Conservation (phyloP, 2,329 filamentous ascomycete genomes). For the Setomelanomma holmii region DNA sequence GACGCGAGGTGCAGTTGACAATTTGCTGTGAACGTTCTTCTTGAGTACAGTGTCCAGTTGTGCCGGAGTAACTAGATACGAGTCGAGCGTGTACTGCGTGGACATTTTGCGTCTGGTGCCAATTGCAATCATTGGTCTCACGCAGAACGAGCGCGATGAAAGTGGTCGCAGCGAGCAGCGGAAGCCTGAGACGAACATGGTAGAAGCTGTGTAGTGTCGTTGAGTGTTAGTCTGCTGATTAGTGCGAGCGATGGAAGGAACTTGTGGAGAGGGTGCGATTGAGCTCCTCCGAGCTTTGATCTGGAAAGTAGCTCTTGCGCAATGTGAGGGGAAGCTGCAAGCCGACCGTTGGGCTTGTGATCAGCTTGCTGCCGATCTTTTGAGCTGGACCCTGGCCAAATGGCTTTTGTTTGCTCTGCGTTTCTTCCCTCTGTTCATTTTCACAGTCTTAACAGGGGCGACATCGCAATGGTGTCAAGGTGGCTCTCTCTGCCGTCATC, state of each 20-base stretch:
- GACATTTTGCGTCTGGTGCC: constrained; percentile 33
- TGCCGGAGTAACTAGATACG: constrained; percentile 84
- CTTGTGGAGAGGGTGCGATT: constrained; percentile 6
- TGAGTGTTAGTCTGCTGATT: constrained; percentile 5
- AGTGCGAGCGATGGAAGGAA: constrained; percentile 2
- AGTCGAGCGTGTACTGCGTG: constrained; percentile 63
- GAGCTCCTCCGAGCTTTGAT: constrained; percentile 5
- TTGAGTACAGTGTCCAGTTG: constrained; percentile 83
- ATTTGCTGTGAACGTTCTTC: constrained; percentile 79
- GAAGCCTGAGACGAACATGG: constrained; percentile 39
- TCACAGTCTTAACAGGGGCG: constrained; percentile 1
- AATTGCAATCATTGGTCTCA: constrained; percentile 12
- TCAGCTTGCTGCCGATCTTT: background rate
- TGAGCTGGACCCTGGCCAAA: background rate
- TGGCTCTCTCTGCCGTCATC: constrained; percentile 24
- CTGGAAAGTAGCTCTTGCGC: background rate
- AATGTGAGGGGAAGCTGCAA: constrained; percentile 21
- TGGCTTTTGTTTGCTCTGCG: background rate
- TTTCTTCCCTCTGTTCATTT: background rate
- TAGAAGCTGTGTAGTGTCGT: constrained; percentile 24
- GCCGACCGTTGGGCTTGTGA: background rate
- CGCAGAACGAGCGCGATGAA: constrained; percentile 18
- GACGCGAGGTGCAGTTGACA: constrained; percentile 81
- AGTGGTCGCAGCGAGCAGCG: constrained; percentile 33
- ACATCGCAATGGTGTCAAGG: constrained; percentile 7